Evolutionary conservation across 306 rosid genomes (phyloP).

Genomic region (Lathyrus aphaca): DNA sequence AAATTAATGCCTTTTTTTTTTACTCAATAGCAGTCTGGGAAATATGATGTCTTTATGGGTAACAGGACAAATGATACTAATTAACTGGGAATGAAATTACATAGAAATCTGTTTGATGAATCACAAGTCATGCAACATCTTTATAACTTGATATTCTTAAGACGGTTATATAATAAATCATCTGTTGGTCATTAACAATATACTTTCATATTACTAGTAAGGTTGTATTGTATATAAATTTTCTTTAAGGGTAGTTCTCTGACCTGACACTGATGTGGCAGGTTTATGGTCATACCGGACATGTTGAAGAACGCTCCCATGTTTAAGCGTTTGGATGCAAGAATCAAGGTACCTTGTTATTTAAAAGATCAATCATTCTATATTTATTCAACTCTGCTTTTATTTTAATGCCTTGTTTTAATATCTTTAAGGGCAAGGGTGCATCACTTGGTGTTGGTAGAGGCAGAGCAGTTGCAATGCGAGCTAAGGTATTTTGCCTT

Average conservation of each 20-base stretch:
- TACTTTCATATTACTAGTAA: conserved; percentile 4
- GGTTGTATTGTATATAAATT: not conserved
- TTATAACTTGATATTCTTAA: conserved; percentile 17
- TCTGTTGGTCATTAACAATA: conserved; percentile 4
- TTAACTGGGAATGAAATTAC: conserved; percentile 1
- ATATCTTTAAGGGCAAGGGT: conserved; percentile 86
- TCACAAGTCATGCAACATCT: conserved; percentile 16
- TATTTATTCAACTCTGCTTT: not conserved
- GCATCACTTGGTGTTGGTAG: conserved; percentile 98
- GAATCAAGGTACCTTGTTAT: conserved; percentile 69
- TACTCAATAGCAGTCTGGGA: not conserved
- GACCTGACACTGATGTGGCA: conserved; percentile 38
- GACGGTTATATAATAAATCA: not conserved
- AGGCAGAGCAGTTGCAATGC: conserved; percentile 99
- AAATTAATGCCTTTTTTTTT: not conserved
- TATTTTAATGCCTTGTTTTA: conserved; percentile 33
- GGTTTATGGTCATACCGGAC: conserved; percentile 99
- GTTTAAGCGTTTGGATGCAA: conserved; percentile 98
- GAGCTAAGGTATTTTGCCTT: conserved; percentile 69
- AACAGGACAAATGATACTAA: not conserved
- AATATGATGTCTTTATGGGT: not conserved
- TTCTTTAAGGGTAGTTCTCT: conserved; percentile 20
- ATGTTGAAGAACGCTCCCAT: conserved; percentile 99
- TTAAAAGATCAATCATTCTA: conserved; percentile 13
- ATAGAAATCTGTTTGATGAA: no score